These are phyloP conservation scores for Priceomyces medius DNA, from an alignment of 805 yeast genomes.

Conservation along the genomic window DNA sequence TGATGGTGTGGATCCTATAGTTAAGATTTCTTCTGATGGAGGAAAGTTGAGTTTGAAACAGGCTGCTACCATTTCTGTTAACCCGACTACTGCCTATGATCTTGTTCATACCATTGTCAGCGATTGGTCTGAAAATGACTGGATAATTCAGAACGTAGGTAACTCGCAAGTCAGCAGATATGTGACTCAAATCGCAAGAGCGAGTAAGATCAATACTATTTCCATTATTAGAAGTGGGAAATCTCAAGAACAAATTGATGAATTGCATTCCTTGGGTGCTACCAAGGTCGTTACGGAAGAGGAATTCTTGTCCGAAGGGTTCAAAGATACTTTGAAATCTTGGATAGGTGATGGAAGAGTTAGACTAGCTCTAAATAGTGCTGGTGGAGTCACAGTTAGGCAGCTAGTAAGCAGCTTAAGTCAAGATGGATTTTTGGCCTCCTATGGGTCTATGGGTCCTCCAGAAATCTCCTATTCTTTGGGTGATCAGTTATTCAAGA, in stretches of 20 bases:
- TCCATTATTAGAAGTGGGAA: constrained; percentile 30
- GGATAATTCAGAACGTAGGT: constrained; percentile 36
- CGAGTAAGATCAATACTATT: constrained; percentile 24
- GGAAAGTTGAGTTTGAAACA: constrained; percentile 39
- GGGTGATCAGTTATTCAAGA: constrained; percentile 28
- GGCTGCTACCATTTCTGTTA: constrained; percentile 86
- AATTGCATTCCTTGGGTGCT: constrained; percentile 28
- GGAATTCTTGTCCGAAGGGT: constrained; percentile 20
- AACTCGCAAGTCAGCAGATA: constrained; percentile 33
- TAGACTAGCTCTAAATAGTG: constrained; percentile 31
- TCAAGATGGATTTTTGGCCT: constrained; percentile 23
- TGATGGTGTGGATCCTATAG: constrained; percentile 35
- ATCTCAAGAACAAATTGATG: constrained; percentile 18
- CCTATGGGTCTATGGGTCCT: constrained; percentile 26
- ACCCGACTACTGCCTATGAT: constrained; percentile 86
- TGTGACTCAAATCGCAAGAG: constrained; percentile 28
- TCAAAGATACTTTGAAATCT: constrained; percentile 16
- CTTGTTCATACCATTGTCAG: constrained; percentile 65
- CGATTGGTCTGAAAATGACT: constrained; percentile 24
- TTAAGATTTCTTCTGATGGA: constrained; percentile 16
- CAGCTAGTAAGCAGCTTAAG: constrained; percentile 23
- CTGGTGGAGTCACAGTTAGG: constrained; percentile 27
- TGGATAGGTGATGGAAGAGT: constrained; percentile 18
- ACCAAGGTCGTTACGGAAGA: constrained; percentile 29
- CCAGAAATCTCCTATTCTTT: constrained; percentile 18